Conservation (phyloP, 805 yeast species). For the Cyberlindnera samutprakarnensis region DNA sequence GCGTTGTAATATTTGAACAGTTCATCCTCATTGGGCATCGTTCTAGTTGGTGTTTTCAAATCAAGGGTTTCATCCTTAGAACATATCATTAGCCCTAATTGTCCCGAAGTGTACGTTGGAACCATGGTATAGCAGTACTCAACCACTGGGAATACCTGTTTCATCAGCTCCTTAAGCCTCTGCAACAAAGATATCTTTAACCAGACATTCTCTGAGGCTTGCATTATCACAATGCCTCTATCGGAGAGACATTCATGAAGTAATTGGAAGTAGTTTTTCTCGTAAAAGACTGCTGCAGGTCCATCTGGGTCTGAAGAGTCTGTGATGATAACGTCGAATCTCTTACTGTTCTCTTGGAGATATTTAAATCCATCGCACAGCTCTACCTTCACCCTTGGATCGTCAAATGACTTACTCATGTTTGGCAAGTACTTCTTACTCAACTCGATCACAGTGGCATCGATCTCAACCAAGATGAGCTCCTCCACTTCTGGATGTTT, state of each 20-base stretch:
- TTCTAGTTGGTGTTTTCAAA: constrained; percentile 46
- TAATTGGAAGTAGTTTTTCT: constrained; percentile 65
- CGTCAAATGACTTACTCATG: constrained; percentile 61
- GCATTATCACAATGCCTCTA: constrained; percentile 71
- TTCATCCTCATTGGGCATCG: constrained; percentile 37
- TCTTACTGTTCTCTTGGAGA: constrained; percentile 29
- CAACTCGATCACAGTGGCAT: constrained; percentile 69
- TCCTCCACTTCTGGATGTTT: constrained; percentile 60
- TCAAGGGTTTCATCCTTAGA: constrained; percentile 42
- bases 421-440: constrained; percentile 66
- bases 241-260: constrained; percentile 54
- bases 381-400: constrained; percentile 58
- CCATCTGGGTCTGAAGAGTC: constrained; percentile 96
- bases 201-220: constrained; percentile 67
- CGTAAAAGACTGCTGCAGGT: constrained; percentile 88
- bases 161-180: constrained; percentile 39
- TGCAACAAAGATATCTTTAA: constrained; percentile 48
- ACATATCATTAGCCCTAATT: constrained; percentile 71
- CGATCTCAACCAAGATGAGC: constrained; percentile 83
- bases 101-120: constrained; percentile 87
- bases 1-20: constrained; percentile 59
- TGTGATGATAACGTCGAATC: constrained; percentile 79
- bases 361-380: constrained; percentile 82
- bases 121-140: constrained; percentile 72
- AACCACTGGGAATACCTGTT: constrained; percentile 51